Evolutionary conservation across 2,329 filamentous ascomycete genomes (phyloP), one percentile per base, ranked within the genome.

Genomic region (Davidsoniella australis): DNA sequence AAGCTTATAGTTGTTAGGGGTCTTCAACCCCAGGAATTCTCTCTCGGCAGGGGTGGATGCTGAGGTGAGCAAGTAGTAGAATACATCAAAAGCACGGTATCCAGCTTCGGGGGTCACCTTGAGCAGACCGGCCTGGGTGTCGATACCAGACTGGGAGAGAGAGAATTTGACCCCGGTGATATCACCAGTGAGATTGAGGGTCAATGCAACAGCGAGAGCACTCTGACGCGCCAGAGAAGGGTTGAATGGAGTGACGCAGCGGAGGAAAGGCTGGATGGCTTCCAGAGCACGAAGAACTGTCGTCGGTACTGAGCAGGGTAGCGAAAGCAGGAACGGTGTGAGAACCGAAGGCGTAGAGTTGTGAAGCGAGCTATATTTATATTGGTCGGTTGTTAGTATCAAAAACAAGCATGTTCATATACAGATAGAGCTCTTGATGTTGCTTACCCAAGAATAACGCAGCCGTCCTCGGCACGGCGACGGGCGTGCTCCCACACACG

Each of bases 401-500:
- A 23, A 5, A 23, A 23, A 23, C 20, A 5, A 5, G 20, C 4
- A 23, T 23, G 20, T 23, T 23, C 20, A 33, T 9, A 9, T 9
- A 33, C 8, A 33, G 8, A 12, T 33, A 33, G 9, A 33, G 12
- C 29, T 9, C 12, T 33, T 33, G 29, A 10, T 33, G 7, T n/a
- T 36, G 65, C 78, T 57, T 71, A 94, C 86, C 84, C 83, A 56
- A 98, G 66, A 48, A 96, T 72, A 55, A 98, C 83, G 61, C 88
- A 95, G 14, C 86, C 88, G 67, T 98, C 91, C 63, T 98, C 91
- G 40, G 91, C 91, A 67, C 91, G 78, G 54, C 91, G 79, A 57
- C 89, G 77, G 50, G 91, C 89, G 69, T 98, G 91, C 66, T 98
- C 91, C 89, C 91, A 98, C 2, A 88, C 87, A 61, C 85, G 78